These are phyloP conservation scores for Drosera spatulata DNA, from an alignment of 179 eudicot genomes.

Conservation along the genomic window DNA sequence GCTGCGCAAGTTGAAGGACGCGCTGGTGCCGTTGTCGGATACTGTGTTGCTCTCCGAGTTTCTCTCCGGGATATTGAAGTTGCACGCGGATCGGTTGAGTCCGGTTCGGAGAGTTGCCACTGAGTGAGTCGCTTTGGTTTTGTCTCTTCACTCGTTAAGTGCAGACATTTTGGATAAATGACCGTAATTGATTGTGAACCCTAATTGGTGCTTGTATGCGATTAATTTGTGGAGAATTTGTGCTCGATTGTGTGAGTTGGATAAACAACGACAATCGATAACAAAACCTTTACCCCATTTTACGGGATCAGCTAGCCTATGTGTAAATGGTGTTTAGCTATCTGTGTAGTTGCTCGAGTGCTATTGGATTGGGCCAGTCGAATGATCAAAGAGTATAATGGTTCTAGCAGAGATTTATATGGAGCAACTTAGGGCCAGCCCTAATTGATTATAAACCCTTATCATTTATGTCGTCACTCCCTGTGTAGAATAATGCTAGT, in stretches of 20 bases:
- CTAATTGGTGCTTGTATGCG: neutral
- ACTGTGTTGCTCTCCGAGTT: slow-evolving; percentile 26
- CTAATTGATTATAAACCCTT: too few relatives aligned
- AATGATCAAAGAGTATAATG: too few relatives aligned
- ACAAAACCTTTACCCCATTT: neutral
- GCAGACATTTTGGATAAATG: too few relatives aligned
- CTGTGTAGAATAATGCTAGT: too few relatives aligned
- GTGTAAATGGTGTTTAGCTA: too few relatives aligned
- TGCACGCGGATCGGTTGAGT: slow-evolving; percentile 43
- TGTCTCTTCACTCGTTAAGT: neutral
- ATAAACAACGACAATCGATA: neutral
- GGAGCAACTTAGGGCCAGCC: too few relatives aligned
- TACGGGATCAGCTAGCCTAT: neutral
- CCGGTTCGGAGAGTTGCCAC: slow-evolving; percentile 56
- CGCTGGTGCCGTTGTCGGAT: slow-evolving; percentile 21
- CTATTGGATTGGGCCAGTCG: too few relatives aligned
- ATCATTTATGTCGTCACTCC: too few relatives aligned
- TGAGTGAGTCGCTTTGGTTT: slow-evolving; percentile 23
- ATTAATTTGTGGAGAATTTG: neutral
- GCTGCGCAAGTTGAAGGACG: slow-evolving; percentile 32
- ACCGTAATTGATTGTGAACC: neutral
- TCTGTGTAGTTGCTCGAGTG: too few relatives aligned
- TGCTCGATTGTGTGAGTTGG: neutral
- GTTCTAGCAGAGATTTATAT: too few relatives aligned
- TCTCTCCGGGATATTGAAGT: slow-evolving; percentile 37